Evolutionary conservation across 2,329 filamentous ascomycete genomes (phyloP).

Genomic region (Aureobasidium sp.): DNA sequence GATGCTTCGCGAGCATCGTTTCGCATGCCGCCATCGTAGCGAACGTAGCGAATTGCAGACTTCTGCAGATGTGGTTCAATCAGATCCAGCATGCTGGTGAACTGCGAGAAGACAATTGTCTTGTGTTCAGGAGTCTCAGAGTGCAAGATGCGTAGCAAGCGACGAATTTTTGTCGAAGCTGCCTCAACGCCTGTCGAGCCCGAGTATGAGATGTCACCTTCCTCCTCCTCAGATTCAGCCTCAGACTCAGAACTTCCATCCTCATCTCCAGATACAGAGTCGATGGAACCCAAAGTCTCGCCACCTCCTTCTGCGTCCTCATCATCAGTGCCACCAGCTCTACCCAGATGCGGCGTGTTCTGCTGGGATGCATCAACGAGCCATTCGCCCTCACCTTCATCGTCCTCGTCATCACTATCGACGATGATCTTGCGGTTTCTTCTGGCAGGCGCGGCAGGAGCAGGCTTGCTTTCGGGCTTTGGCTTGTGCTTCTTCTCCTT

Average conservation of each 20-base stretch:
- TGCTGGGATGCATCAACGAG: constrained; percentile 63
- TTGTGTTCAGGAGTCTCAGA: constrained; percentile 77
- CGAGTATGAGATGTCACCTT: constrained; percentile 31
- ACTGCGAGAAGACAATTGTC: constrained; percentile 97
- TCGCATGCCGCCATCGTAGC: constrained; percentile 92
- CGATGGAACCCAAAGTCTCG: constrained; percentile 65
- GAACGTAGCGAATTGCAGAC: constrained; percentile 67
- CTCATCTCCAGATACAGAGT: constrained; percentile 52
- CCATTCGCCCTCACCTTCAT: constrained; percentile 66
- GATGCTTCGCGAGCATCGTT: constrained; percentile 89
- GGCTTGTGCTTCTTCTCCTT: constrained; percentile 21
- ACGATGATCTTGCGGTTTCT: constrained; percentile 48
- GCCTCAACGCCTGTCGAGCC: constrained; percentile 6
- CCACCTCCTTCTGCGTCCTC: constrained; percentile 83
- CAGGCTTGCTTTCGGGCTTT: constrained; percentile 24
- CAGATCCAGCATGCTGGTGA: constrained; percentile 95
- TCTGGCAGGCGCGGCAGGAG: constrained; percentile 32
- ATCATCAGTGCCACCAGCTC: constrained; percentile 72
- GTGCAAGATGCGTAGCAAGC: constrained; percentile 71
- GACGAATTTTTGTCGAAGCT: constrained; percentile 79
- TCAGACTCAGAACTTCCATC: constrained; percentile 32
- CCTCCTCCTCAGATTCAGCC: constrained; percentile 29
- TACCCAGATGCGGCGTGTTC: constrained; percentile 48
- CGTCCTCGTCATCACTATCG: constrained; percentile 56
- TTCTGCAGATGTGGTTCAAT: constrained; percentile 82